Base-by-base conservation (phyloP, 177 flowering plant species). In the Vitis hybrid region DNA sequence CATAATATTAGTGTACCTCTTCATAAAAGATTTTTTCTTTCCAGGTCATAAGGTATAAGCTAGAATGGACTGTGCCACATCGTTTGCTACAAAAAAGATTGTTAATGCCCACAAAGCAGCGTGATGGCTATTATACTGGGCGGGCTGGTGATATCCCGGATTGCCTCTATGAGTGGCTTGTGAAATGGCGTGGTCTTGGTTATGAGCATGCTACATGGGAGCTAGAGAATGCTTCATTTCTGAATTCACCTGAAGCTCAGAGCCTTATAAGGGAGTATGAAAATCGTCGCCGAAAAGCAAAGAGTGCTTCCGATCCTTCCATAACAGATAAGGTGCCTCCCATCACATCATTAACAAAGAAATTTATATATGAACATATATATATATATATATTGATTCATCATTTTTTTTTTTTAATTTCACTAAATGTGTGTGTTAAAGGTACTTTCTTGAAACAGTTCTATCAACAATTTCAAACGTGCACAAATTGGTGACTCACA, bases 151-250 rank as follows among this genome's bases (percentile, higher is more conserved):
- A 60, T 32, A 40, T 19, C 10, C 9, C 48, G 14, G 56, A 68
- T 60, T 77, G 83, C 74, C 70, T 68, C 34, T 72, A 65, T 71
- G 95, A 90, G 70, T 92, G 97, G 97, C 86, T 92, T 77, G 95
- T 92, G 75, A 90, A 92, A 79, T 92, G 97, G 97, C 59, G 70
- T 67, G 87, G 92, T 69, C 89, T 92, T 79, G 87, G 71, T 69
- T 90, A 90, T 78, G 87, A 87, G 71, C 81, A 85, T 72, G 80
- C 83, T 45, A 80, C 93, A 15, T 92, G 97, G 97, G 97, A 92
- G 80, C 75, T 86, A 40, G 95, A 84, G 61, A 83, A 74, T 84
- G 72, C 87, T 72, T 5, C 84, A 18, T 82, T 83, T 70, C 71
- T 92, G 5, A 78, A 68, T 55, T 80, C 85, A 13, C 68, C 78